Percentiles rank a stretch among this genome's conserved stretches.
These are phyloP conservation scores for Pythium coloratum DNA, from an alignment of 352 stramenopile species.

Conservation along the genomic window DNA sequence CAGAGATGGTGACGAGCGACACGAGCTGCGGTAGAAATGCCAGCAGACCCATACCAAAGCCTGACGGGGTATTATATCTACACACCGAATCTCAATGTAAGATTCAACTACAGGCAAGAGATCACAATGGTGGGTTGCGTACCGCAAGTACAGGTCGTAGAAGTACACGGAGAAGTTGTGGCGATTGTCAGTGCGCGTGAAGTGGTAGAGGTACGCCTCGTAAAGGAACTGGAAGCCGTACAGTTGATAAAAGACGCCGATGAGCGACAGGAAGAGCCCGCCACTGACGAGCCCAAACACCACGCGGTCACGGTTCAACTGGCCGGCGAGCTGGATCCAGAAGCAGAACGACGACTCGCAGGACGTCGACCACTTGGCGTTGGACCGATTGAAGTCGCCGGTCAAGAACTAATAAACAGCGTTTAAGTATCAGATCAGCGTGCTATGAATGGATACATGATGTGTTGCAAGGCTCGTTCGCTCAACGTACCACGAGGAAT, in stretches of 20 bases:
- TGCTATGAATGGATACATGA: background rate
- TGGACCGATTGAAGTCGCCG: constrained; percentile 50
- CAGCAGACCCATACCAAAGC: constrained; percentile 73
- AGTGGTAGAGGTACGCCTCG: constrained; percentile 98
- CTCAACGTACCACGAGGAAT: constrained; percentile 73
- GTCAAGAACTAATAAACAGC: constrained; percentile 69
- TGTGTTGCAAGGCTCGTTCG: background rate
- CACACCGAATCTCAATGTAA: background rate
- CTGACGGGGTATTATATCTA: constrained; percentile 79
- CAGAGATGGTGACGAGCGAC: constrained; percentile 73
- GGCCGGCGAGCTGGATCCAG: constrained; percentile 46
- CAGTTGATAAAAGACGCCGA: constrained; percentile 79
- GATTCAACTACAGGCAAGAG: background rate
- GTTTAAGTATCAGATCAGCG: background rate
- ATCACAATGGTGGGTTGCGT: background rate
- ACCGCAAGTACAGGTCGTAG: constrained; percentile 98
- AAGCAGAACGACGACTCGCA: constrained; percentile 56
- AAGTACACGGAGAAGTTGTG: constrained; percentile 99
- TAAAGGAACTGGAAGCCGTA: constrained; percentile 94
- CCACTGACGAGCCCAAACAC: constrained; percentile 90
- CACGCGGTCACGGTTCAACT: constrained; percentile 75
- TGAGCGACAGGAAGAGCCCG: constrained; percentile 84
- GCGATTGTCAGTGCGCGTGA: constrained; percentile 97
- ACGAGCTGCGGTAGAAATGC: constrained; percentile 86
- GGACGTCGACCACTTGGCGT: constrained; percentile 45